phyloP scores from a whole-genome alignment of 2,329 filamentous ascomycete species.

The Harringtonia lauricola region DNA sequence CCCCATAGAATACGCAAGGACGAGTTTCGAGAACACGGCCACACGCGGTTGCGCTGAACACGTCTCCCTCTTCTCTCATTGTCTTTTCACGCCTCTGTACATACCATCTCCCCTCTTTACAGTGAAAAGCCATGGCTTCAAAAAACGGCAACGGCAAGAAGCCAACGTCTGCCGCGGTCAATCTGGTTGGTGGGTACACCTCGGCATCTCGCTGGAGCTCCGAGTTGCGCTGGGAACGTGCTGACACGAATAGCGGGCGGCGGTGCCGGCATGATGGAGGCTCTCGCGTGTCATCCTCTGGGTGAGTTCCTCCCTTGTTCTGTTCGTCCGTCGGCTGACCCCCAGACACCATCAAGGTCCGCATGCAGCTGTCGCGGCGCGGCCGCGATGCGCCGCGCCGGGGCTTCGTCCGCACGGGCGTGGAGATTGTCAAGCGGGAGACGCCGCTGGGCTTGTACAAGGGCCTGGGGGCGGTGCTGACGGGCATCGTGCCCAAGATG shows the following conservation, averaged over 20 bases:
- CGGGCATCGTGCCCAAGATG: constrained; percentile 98
- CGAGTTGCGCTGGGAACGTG: neutral
- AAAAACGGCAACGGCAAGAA: constrained; percentile 40
- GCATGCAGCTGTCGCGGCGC: constrained; percentile 93
- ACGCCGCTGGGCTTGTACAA: constrained; percentile 93
- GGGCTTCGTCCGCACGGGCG: constrained; percentile 78
- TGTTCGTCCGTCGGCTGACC: no score
- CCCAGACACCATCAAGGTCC: constrained; percentile 91
- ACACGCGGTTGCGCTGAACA: neutral
- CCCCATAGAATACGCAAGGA: constrained; percentile 14
- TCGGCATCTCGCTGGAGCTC: neutral
- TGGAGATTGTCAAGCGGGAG: constrained; percentile 79
- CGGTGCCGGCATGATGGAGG: constrained; percentile 98
- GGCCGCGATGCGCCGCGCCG: constrained; percentile 75
- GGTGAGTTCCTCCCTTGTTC: no score
- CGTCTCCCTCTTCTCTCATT: neutral
- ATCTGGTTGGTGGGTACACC: constrained; percentile 65
- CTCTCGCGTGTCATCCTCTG: constrained; percentile 86
- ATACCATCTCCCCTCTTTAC: neutral
- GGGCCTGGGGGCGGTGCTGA: constrained; percentile 90
- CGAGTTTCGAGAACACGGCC: constrained; percentile 11
- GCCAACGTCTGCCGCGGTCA: constrained; percentile 72
- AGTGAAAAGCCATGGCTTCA: constrained; percentile 22
- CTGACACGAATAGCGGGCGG: constrained; percentile 59
- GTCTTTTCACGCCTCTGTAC: neutral